Evolutionary conservation across 768 basidiomycete genomes (phyloP).

Genomic region (Cantharellus anzutake): DNA sequence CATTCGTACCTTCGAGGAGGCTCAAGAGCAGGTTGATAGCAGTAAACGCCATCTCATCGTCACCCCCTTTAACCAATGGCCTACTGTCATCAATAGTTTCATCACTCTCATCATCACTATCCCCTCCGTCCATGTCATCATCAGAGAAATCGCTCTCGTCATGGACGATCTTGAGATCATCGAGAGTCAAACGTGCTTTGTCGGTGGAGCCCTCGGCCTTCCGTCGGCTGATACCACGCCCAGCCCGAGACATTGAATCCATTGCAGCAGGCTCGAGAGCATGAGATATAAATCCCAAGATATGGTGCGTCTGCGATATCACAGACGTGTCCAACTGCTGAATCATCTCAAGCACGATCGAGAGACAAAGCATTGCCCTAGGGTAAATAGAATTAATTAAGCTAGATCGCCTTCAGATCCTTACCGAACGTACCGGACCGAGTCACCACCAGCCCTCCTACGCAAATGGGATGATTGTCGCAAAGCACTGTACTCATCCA

Average conservation of each 20-base stretch:
- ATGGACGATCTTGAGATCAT: constrained; percentile 21
- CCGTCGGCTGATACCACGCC: constrained; percentile 4
- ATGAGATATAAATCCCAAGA: constrained; percentile 69
- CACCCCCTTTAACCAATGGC: constrained; percentile 30
- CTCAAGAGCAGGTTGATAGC: constrained; percentile 67
- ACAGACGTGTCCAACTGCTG: constrained; percentile 42
- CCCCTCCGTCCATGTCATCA: constrained; percentile 27
- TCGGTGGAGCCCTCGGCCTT: constrained; percentile 13
- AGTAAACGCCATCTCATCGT: constrained; percentile 49
- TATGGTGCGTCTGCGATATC: constrained; percentile 42
- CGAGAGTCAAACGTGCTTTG: constrained; percentile 11
- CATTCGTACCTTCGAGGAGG: constrained; percentile 55
- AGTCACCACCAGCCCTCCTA: constrained; percentile 15
- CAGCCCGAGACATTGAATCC: not conserved
- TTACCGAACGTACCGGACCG: constrained; percentile 26
- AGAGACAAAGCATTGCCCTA: constrained; percentile 50
- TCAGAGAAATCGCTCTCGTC: constrained; percentile 19
- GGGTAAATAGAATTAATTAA: not conserved
- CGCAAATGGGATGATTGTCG: not conserved
- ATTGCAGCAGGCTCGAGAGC: constrained; percentile 32
- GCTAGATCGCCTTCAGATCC: not conserved
- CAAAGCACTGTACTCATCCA: constrained; percentile 37
- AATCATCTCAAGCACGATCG: constrained; percentile 71
- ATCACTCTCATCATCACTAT: constrained; percentile 27
- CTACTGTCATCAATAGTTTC: constrained; percentile 20